Evolutionary conservation across 1,139 yeast species (phyloP), one percentile per base, ranked within the genome.

Genomic region (Taiozyma onychis): DNA sequence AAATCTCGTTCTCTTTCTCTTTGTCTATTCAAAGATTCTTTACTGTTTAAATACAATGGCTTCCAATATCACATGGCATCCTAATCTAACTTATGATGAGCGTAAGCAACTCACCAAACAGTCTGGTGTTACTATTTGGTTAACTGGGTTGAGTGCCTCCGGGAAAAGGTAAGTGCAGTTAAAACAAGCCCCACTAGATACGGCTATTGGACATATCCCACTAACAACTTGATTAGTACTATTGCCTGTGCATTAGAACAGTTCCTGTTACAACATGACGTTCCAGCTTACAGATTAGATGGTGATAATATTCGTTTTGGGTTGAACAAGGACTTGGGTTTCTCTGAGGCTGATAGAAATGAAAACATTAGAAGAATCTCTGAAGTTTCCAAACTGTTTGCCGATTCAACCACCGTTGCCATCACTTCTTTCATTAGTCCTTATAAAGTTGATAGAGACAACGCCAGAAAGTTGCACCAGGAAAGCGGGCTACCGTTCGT

Each of bases 281-380:
- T 85, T 57, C 77, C 82, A 57, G 80, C 96, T 32, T 91, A 91
- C 72, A 81, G 98, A 67, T 75, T 91, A 57, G 98, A 91, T 66
- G 98, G 98, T 61, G 98, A 91, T 71, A 91, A 91, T 67, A 80
- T 91, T 59, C 81, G 98, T 61, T 91, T 91, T 64, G 98, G 98
- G 0, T 76, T 91, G 64, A 91, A 91, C 77, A 90, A 90, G 70
- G 97, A 91, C 68, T 77, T 91, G 60, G 98, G 98, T 0, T 91
- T 91, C 71, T 79, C 89, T 56, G 97, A 90, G 69, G 78, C 80
- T 50, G 98, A 90, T 70, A 81, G 98, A 69, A 88, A 88, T 65
- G 98, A 91, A 71, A 91, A 91, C 70, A 91, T 91, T 62, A 81
- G 98, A 66, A 82, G 98, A 69, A 91, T 91, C 58, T 83, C 95